Evolutionary conservation across 78 protist species (phyloP).

Genomic region (Diacronema lutheri): DNA sequence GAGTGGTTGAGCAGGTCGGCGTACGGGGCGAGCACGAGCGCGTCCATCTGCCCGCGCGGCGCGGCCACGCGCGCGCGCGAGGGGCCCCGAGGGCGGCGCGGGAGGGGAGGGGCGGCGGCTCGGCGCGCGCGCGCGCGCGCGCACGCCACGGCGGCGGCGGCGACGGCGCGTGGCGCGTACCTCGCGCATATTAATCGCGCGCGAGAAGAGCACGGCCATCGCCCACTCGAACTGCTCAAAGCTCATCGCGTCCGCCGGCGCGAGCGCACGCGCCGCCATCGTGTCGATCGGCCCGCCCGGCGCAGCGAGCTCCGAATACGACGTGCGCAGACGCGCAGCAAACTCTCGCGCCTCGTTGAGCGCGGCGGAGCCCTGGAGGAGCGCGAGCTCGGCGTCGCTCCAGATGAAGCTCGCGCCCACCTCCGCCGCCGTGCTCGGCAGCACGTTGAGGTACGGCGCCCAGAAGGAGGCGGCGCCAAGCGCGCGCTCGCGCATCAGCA

Average conservation of each 20-base stretch:
- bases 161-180: background rate
- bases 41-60: background rate
- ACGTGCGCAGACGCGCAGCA: background rate
- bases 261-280: background rate
- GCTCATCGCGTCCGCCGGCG: background rate
- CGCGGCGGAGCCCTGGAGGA: background rate
- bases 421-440: background rate
- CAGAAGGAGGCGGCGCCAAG: background rate
- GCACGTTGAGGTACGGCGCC: conserved; percentile 3
- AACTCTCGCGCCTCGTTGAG: background rate
- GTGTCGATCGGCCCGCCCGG: background rate
- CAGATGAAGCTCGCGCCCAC: background rate
- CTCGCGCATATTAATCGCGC: background rate
- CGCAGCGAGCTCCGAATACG: background rate
- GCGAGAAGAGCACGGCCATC: conserved; percentile 8
- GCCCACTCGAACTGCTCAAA: background rate
- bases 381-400: background rate
- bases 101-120: too few relatives aligned
- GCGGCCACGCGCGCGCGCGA: too few relatives aligned
- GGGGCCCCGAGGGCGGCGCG: too few relatives aligned
- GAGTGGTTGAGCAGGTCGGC: conserved; percentile 30
- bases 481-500: background rate
- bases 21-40: background rate
- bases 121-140: too few relatives aligned
- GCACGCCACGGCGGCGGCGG: background rate